Percentiles rank a stretch among this genome's conserved stretches.
phyloP scores from a whole-genome alignment of 2,329 filamentous ascomycete species.

The Pseudogymnoascus sp. region DNA sequence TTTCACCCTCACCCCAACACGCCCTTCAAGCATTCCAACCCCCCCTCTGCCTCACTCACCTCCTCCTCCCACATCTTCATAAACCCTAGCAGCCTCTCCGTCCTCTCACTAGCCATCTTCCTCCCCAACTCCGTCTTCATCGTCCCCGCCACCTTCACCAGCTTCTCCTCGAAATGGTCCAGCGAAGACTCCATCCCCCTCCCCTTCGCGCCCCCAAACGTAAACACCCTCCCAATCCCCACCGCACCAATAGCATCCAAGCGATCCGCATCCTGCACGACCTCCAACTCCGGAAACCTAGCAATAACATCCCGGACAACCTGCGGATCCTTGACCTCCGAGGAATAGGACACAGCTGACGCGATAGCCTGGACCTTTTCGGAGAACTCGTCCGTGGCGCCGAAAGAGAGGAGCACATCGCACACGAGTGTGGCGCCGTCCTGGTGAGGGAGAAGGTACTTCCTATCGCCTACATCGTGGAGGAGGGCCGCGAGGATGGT shows the following conservation, averaged over 20 bases:
- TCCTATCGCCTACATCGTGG: slow-evolving; percentile 78
- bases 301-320: slow-evolving; percentile 55
- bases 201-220: slow-evolving; percentile 62
- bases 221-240: slow-evolving; percentile 72
- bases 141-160: slow-evolving; percentile 55
- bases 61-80: slow-evolving; percentile 54
- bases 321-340: slow-evolving; percentile 60
- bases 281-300: slow-evolving; percentile 64
- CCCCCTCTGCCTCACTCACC: slow-evolving; percentile 25
- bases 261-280: slow-evolving; percentile 88
- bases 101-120: slow-evolving; percentile 46
- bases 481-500: slow-evolving; percentile 66
- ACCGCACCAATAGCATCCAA: slow-evolving; percentile 87
- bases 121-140: slow-evolving; percentile 56
- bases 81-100: slow-evolving; percentile 45
- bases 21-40: slow-evolving; percentile 11
- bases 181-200: slow-evolving; percentile 58
- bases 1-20: not conserved
- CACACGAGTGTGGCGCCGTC: slow-evolving; percentile 50
- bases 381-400: slow-evolving; percentile 53
- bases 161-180: slow-evolving; percentile 70
- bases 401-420: slow-evolving; percentile 47
- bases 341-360: slow-evolving; percentile 69
- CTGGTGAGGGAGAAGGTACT: slow-evolving; percentile 40
- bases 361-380: slow-evolving; percentile 64